Percentiles rank a stretch among this genome's conserved stretches.
Evolutionary conservation across 768 basidiomycete genomes (phyloP).

Genomic region (Boletus vinaceobasis): DNA sequence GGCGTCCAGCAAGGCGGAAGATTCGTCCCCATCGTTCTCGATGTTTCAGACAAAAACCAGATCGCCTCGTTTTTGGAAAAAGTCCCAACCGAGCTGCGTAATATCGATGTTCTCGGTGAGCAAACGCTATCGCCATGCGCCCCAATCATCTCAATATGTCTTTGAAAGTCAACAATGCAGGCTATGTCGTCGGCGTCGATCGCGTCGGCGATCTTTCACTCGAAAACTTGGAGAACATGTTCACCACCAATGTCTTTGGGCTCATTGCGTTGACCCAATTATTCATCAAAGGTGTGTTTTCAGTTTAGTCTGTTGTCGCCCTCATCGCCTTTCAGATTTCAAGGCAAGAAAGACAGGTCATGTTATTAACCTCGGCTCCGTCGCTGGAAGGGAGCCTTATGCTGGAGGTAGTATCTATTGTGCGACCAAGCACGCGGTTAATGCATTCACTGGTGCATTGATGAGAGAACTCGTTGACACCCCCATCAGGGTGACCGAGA

Average conservation of each 20-base stretch:
- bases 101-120: slow-evolving; percentile 82
- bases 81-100: slow-evolving; percentile 63
- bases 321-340: slow-evolving; percentile 52
- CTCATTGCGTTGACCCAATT: slow-evolving; percentile 82
- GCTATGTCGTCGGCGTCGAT: slow-evolving; percentile 86
- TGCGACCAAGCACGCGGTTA: slow-evolving; percentile 85
- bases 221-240: slow-evolving; percentile 79
- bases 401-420: slow-evolving; percentile 90
- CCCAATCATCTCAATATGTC: background rate
- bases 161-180: slow-evolving; percentile 68
- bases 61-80: slow-evolving; percentile 68
- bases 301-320: background rate
- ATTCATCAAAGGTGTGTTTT: slow-evolving; percentile 48
- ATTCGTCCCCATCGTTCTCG: slow-evolving; percentile 68
- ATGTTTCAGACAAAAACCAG: slow-evolving; percentile 75
- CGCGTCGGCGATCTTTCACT: slow-evolving; percentile 79
- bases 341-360: slow-evolving; percentile 76
- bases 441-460: slow-evolving; percentile 80
- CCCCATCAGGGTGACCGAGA: slow-evolving; percentile 89
- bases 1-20: slow-evolving; percentile 74
- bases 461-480: slow-evolving; percentile 89
- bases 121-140: background rate
- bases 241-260: slow-evolving; percentile 78
- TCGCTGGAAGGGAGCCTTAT: slow-evolving; percentile 87
- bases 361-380: slow-evolving; percentile 92